These are phyloP conservation scores for Agapanthus africanus DNA, from an alignment of 106 monocot species.

Conservation along the genomic window DNA sequence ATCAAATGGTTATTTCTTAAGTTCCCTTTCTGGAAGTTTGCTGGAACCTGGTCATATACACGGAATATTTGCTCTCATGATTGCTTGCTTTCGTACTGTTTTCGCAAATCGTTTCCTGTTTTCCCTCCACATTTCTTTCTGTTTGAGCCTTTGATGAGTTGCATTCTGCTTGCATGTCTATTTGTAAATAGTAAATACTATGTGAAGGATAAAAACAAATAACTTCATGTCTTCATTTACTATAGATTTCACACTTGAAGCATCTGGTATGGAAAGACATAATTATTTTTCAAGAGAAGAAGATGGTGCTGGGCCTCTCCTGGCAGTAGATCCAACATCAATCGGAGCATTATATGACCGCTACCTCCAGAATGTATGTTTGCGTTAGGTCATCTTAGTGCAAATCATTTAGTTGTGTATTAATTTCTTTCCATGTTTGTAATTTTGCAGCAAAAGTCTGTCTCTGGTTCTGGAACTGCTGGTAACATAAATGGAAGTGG, in stretches of 20 bases:
- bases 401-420: neutral
- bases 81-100: neutral
- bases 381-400: neutral
- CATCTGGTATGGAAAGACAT: neutral
- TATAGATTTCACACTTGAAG: neutral
- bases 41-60: neutral
- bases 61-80: neutral
- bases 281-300: neutral
- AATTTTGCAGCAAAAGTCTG: neutral
- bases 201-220: neutral
- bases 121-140: neutral
- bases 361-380: neutral
- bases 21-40: neutral
- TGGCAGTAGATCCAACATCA: neutral
- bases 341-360: conserved; percentile 6
- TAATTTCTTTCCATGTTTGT: neutral
- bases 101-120: neutral
- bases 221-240: neutral
- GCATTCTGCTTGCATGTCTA: neutral
- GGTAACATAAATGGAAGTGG: too few species aligned
- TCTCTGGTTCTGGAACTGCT: neutral
- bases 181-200: neutral
- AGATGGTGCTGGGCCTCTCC: neutral
- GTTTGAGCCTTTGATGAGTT: neutral
- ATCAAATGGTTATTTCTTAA: too few species aligned